Base-by-base conservation (phyloP, 495 filamentous ascomycete species). In the Apiosordaria backusii region DNA sequence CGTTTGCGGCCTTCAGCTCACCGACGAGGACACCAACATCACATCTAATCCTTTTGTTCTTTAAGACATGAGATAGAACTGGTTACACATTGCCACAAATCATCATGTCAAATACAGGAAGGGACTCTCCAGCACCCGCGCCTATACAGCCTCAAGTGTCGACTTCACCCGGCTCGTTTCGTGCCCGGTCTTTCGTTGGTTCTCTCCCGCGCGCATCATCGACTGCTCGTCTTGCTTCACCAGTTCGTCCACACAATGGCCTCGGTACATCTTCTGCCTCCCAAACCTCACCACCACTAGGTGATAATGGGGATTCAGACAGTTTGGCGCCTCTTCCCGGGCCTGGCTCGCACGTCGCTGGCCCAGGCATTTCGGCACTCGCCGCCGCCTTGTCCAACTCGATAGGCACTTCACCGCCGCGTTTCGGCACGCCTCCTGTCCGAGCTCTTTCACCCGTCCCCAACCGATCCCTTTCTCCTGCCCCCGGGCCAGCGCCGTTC, bases 351-450 rank as follows among this genome's bases (percentile, higher is more conserved):
- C 72, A 75, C 60, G 70, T 72, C 19, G 85, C 81, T 0, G 90
- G 90, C 4, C 90, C 90, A 3, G 90, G 90, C 1, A 82, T 90
- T 23, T 92, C 90, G 27, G 90, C 90, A 70, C 86, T 93, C 64
- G 88, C 90, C 23, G 89, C 89, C 22, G 90, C 89, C 26, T 79
- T 93, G 65, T 89, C 89, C 64, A 84, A 87, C 61, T 87, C 85
- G 2, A 73, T 88, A 25, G 86, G 86, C 45, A 84, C 83, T 18
- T 84, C 83, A n/a, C 86, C 86, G 4, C 84, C 85, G 13, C 79
- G 82, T 23, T 84, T 85, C 63, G 86, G 85, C 61, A 87, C 84
- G n/a, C 86, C 86, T 54, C 83, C 72, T 22, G 68, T 65, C 18
- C 86, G 58, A 70, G 84, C 68, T 80, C 21, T 59, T 18, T 70